Base-by-base conservation (phyloP, 306 rosid species). In the Casuarina cunninghamiana region DNA sequence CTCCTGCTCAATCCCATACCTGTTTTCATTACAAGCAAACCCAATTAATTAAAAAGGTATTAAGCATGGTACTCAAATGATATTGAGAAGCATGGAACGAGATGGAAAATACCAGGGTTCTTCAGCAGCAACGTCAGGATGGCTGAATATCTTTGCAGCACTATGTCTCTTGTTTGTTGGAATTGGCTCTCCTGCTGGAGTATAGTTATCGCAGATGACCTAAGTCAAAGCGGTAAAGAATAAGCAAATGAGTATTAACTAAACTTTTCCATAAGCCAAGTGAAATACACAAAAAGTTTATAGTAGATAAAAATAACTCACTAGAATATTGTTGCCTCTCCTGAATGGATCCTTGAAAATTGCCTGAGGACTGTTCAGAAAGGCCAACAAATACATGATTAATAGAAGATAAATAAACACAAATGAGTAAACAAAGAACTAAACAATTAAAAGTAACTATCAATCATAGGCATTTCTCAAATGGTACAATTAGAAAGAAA, bases 1-100 rank as follows among this genome's bases (percentile, higher is more conserved):
- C 86, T 93, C 98, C 49, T 93, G 98, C 84, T 93, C 98, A 65
- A 93, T 83, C 44, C 98, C 98, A 74, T 84, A 93, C 97, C 97
- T 93, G 79, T 71, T 77, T 80, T 74, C 84, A 55, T 72, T 38
- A 49, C 53, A 77, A 9, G 15, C 13, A 49, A 82, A 7, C 9
- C 38, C 67, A 73, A 7, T 46, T 12, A 35, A 60, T 72, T 17
- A 77, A 65, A 5, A 72, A 1, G 45, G 39, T 17, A 37, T 12
- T 7, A 76, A 70, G 32, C 65, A 53, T 5, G 26, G 60, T 3
- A 15, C 26, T 38, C 75, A 43, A n/a, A 3, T 42, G 4, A 83
- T 37, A 57, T 13, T 10, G 73, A 43, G 11, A 37, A 75, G 6
- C 65, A 26, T 11, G 32, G 35, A 32, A 69, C 39, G 69, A 6